Conservation (phyloP, 441 rosid genomes). For the Adansonia rubrostipa region DNA sequence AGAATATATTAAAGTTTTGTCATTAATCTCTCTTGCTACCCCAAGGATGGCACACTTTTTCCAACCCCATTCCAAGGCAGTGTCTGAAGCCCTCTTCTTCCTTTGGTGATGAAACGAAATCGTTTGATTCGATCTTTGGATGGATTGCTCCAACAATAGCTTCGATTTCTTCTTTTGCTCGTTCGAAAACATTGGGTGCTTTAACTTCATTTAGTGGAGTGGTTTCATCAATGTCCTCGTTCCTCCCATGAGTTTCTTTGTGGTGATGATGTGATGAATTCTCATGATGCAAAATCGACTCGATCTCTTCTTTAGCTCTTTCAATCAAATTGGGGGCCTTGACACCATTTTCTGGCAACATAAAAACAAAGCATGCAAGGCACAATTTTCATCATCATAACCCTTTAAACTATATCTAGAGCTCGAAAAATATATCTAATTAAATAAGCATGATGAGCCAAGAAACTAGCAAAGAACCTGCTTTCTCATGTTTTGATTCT, state of each 20-base stretch:
- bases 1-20: background rate
- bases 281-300: constrained; percentile 36
- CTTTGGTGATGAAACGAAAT: constrained; percentile 33
- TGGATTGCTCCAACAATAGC: constrained; percentile 58
- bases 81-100: constrained; percentile 49
- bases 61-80: constrained; percentile 49
- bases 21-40: constrained; percentile 37
- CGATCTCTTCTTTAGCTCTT: constrained; percentile 47
- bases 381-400: constrained; percentile 1
- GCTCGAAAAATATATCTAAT: background rate
- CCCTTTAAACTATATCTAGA: background rate
- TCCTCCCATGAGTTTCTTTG: constrained; percentile 54
- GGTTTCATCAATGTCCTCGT: constrained; percentile 49
- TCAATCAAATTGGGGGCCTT: constrained; percentile 35
- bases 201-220: constrained; percentile 53
- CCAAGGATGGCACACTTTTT: constrained; percentile 53
- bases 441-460: background rate
- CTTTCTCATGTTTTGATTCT: constrained; percentile 25
- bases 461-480: constrained; percentile 27
- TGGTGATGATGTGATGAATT: constrained; percentile 31
- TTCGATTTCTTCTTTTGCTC: constrained; percentile 69
- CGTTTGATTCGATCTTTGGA: constrained; percentile 38
- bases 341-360: constrained; percentile 27
- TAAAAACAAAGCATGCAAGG: background rate
- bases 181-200: constrained; percentile 63